phyloP scores from a whole-genome alignment of 2,329 filamentous ascomycete genomes.

The Aspergillus tamarii region DNA sequence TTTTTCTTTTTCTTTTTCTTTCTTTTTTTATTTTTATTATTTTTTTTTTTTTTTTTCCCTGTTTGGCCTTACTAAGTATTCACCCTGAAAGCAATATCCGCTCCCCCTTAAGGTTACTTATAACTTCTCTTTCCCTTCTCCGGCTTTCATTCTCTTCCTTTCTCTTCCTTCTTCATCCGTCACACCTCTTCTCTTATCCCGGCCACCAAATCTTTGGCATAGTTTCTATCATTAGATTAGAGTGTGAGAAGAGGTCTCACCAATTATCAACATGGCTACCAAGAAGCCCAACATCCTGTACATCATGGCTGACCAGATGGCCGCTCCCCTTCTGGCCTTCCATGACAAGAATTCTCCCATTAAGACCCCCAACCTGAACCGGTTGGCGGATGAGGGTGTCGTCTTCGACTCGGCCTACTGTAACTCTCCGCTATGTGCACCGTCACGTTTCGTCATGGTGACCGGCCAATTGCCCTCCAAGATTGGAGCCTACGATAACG shows the following conservation, averaged over 20 bases:
- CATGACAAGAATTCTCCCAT: conserved; percentile 88
- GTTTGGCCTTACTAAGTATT: conserved; percentile 1
- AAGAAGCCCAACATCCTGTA: conserved; percentile 78
- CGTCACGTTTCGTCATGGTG: conserved; percentile 92
- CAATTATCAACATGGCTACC: conserved; percentile 34
- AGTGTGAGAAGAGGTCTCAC: conserved; percentile 6
- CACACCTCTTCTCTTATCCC: conserved; percentile 2
- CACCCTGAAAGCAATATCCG: conserved; percentile 6
- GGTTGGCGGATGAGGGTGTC: conserved; percentile 77
- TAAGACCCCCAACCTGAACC: conserved; percentile 87
- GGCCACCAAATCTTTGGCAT: neutral
- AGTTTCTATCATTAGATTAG: neutral
- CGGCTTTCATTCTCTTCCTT: conserved; percentile 1
- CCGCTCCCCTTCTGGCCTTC: conserved; percentile 87
- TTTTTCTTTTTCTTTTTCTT: conserved; percentile 11
- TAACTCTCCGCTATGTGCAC: conserved; percentile 88
- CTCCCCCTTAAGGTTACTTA: conserved; percentile 1
- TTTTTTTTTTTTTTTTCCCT: neutral
- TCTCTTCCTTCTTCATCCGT: conserved; percentile 10
- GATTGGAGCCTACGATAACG: conserved; percentile 92
- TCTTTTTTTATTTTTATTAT: neutral
- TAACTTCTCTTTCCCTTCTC: neutral
- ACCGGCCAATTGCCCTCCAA: conserved; percentile 88
- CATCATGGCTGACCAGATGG: conserved; percentile 96
- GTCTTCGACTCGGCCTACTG: conserved; percentile 95